Evolutionary conservation across 331 rosid species (phyloP).

Genomic region (Rosa hybrid): DNA sequence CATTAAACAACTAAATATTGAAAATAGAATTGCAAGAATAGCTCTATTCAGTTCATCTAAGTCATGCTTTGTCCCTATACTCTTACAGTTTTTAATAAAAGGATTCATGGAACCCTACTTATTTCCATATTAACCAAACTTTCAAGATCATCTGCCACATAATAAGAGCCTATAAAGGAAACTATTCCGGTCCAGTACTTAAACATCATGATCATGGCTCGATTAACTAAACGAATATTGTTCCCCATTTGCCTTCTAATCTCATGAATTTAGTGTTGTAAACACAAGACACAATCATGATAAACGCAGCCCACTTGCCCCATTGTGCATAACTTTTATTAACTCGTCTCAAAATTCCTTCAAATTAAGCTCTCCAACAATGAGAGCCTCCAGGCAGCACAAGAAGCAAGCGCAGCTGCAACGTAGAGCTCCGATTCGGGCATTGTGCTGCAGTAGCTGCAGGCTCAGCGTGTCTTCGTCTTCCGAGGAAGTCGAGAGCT

Average conservation of each 20-base stretch:
- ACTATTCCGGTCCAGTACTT: constrained; percentile 38
- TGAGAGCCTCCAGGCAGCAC: constrained; percentile 61
- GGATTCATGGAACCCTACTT: constrained; percentile 21
- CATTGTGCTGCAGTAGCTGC: constrained; percentile 81
- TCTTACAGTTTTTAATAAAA: constrained; percentile 5
- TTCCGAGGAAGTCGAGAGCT: constrained; percentile 74
- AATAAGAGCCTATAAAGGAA: constrained; percentile 36
- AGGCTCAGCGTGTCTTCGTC: constrained; percentile 83
- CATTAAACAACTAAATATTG: constrained; percentile 23
- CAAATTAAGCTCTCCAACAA: constrained; percentile 37
- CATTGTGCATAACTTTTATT: constrained; percentile 62
- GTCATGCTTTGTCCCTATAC: constrained; percentile 33
- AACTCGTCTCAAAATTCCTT: constrained; percentile 36
- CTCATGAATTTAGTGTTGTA: constrained; percentile 30
- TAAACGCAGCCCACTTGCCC: constrained; percentile 58
- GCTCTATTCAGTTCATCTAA: constrained; percentile 36
- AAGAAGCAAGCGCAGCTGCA: constrained; percentile 40
- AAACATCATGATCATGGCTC: constrained; percentile 55
- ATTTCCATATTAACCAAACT: constrained; percentile 23
- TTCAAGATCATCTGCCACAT: constrained; percentile 40
- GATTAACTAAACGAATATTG: constrained; percentile 53
- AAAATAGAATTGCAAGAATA: constrained; percentile 18
- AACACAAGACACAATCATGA: constrained; percentile 64
- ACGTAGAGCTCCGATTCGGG: constrained; percentile 53
- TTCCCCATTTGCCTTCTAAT: constrained; percentile 45